Conservation (phyloP, 75 land plant genomes). For the Picea glauca region DNA sequence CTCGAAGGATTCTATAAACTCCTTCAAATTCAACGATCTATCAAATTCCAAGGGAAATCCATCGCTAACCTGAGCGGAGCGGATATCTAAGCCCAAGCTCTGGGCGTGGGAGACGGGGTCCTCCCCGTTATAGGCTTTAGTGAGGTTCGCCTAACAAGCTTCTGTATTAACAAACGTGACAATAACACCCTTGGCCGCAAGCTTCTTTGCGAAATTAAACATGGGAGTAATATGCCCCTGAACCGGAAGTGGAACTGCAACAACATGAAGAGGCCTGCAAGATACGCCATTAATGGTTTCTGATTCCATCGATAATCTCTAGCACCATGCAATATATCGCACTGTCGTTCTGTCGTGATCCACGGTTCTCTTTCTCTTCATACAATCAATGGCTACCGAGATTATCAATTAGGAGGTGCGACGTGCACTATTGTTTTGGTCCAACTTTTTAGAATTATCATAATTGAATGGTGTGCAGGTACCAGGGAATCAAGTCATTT, state of each 20-base stretch:
- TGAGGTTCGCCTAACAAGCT: slow-evolving; percentile 13
- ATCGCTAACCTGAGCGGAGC: slow-evolving; percentile 26
- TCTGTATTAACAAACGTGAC: slow-evolving; percentile 54
- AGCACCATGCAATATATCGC: too few relatives aligned
- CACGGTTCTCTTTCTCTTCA: too few relatives aligned
- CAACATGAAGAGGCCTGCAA: neutral
- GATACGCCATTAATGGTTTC: too few relatives aligned
- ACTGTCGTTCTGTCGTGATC: too few relatives aligned
- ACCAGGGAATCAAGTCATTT: too few relatives aligned
- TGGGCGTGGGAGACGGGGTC: slow-evolving; percentile 24
- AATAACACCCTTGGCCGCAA: slow-evolving; percentile 41
- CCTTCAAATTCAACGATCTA: slow-evolving; percentile 28
- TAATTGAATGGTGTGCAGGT: too few relatives aligned
- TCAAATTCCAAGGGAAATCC: slow-evolving; percentile 41
- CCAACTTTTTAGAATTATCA: too few relatives aligned
- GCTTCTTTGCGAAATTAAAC: slow-evolving; percentile 35
- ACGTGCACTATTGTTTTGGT: too few relatives aligned
- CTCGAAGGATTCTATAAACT: slow-evolving; percentile 19
- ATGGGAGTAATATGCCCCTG: slow-evolving; percentile 43
- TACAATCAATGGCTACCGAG: too few relatives aligned
- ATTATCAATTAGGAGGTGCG: too few relatives aligned
- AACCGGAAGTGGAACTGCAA: slow-evolving; percentile 18
- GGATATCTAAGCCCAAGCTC: slow-evolving; percentile 31
- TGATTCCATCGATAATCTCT: too few relatives aligned
- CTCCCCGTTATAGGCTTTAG: neutral